A percentile compares a stretch with the other conserved stretches of the same genome.
phyloP scores from a whole-genome alignment of 768 basidiomycete species.

The Sarcodon sp. region DNA sequence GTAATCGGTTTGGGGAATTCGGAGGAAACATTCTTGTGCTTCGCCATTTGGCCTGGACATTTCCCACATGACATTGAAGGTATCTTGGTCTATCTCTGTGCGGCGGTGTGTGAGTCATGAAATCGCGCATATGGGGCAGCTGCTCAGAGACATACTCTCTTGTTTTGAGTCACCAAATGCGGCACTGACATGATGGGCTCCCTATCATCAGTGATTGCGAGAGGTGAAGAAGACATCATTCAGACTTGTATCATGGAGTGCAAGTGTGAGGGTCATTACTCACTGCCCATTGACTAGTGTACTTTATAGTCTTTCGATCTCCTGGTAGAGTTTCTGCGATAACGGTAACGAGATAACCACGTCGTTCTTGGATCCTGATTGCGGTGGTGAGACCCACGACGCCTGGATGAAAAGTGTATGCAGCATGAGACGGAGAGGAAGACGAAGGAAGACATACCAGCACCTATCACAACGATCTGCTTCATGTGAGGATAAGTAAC shows the following conservation, averaged over 20 bases:
- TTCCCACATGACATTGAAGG: conserved; percentile 66
- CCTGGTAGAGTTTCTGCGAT: conserved; percentile 61
- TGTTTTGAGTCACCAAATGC: conserved; percentile 37
- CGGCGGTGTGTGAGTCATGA: background rate
- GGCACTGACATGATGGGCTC: conserved; percentile 66
- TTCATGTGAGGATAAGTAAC: conserved; percentile 4
- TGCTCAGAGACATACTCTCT: conserved; percentile 29
- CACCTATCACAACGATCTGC: conserved; percentile 25
- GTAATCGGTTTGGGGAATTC: conserved; percentile 51
- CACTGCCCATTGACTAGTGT: conserved; percentile 79
- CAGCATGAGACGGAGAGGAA: conserved; percentile 11
- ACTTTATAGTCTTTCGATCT: conserved; percentile 61
- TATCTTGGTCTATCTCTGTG: conserved; percentile 55
- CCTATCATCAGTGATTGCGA: conserved; percentile 25
- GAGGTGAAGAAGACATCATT: background rate
- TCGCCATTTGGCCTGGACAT: conserved; percentile 46
- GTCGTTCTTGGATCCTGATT: conserved; percentile 50
- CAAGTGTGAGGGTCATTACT: too few species aligned
- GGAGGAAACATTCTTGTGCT: conserved; percentile 51
- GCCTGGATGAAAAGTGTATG: conserved; percentile 28
- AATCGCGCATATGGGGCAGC: background rate
- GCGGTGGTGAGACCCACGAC: conserved; percentile 74
- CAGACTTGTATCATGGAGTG: background rate
- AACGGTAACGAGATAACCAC: conserved; percentile 50
- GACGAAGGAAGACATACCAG: conserved; percentile 15